phyloP scores from a whole-genome alignment of 495 filamentous ascomycete genomes.

The Neurospora pannonica region DNA sequence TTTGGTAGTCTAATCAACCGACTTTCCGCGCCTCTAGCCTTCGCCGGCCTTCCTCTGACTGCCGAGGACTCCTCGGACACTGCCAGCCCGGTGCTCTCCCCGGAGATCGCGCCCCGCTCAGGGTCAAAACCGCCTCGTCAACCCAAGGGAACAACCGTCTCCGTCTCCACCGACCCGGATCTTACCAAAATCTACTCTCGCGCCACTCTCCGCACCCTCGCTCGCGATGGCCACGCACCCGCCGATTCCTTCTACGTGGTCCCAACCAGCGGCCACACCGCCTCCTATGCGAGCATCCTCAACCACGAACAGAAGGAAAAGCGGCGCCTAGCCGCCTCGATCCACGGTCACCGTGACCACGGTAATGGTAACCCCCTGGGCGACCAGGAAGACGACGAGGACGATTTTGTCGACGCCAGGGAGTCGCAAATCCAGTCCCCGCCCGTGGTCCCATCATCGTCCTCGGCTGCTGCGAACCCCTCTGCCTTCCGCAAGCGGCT shows the following conservation, averaged over 20 bases:
- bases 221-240: constrained; percentile 35
- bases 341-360: constrained; percentile 19
- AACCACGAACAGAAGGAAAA: constrained; percentile 60
- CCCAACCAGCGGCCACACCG: constrained; percentile 77
- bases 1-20: constrained; percentile 74
- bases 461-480: not conserved
- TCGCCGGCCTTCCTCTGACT: constrained; percentile 76
- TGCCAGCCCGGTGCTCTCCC: constrained; percentile 14
- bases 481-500: constrained; percentile 22
- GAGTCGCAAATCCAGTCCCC: constrained; percentile 43
- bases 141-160: constrained; percentile 6
- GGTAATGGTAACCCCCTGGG: constrained; percentile 25
- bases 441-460: constrained; percentile 1
- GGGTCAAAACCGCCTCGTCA: constrained; percentile 28
- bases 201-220: constrained; percentile 64
- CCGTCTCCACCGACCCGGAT: constrained; percentile 51
- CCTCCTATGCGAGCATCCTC: constrained; percentile 82
- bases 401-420: constrained; percentile 81
- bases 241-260: constrained; percentile 94
- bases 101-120: constrained; percentile 13
- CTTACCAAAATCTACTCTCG: constrained; percentile 66
- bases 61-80: constrained; percentile 37
- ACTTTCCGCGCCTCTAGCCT: constrained; percentile 82
- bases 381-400: constrained; percentile 54
- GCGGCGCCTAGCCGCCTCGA: constrained; percentile 35